Conservation (phyloP, 169 alveolate species). For the Babesia bigemina region DNA sequence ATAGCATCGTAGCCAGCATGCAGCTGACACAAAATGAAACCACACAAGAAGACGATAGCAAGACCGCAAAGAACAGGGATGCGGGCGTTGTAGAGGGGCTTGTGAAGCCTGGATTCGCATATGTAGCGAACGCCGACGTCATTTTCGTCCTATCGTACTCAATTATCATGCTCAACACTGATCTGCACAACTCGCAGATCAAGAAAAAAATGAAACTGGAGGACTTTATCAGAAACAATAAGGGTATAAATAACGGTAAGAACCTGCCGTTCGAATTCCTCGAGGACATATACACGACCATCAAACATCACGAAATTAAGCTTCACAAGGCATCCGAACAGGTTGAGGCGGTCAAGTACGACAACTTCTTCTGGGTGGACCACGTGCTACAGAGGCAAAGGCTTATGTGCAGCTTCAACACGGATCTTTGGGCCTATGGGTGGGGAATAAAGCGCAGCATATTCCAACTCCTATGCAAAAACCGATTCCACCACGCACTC, state of each 20-base stretch:
- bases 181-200: constrained; percentile 87
- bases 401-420: constrained; percentile 35
- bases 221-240: constrained; percentile 86
- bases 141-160: constrained; percentile 86
- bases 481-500: constrained; percentile 23
- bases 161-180: constrained; percentile 90
- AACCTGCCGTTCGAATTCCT: constrained; percentile 67
- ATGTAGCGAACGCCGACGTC: constrained; percentile 81
- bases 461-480: constrained; percentile 37
- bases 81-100: not conserved
- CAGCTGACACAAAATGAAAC: not conserved
- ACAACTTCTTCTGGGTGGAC: constrained; percentile 56
- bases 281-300: constrained; percentile 62
- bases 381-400: constrained; percentile 58
- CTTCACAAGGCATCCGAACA: constrained; percentile 34
- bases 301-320: constrained; percentile 58
- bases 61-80: constrained; percentile 4
- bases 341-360: constrained; percentile 20
- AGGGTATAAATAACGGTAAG: constrained; percentile 88
- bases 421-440: not conserved
- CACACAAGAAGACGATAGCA: constrained; percentile 12
- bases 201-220: constrained; percentile 86
- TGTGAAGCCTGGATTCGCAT: constrained; percentile 56
- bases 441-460: constrained; percentile 15
- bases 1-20: constrained; percentile 9